These are phyloP conservation scores for Tuber microsphaerosporum DNA, from an alignment of 495 filamentous ascomycete genomes.

Conservation along the genomic window DNA sequence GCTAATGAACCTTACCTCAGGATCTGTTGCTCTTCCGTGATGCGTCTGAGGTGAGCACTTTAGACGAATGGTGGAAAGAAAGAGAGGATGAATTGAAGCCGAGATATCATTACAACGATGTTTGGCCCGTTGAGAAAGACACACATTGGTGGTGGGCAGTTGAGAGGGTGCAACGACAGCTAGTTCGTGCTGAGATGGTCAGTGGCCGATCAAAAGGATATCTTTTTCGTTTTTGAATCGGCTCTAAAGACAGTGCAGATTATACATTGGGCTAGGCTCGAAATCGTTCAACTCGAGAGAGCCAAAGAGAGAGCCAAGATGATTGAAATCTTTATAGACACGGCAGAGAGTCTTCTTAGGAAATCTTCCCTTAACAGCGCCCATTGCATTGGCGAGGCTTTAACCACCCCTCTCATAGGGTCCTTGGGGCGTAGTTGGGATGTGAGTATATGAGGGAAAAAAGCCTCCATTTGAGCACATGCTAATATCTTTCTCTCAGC, in stretches of 20 bases:
- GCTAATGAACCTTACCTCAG: slow-evolving; percentile 12
- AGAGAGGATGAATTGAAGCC: background rate
- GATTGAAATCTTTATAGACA: slow-evolving; percentile 23
- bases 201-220: background rate
- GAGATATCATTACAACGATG: background rate
- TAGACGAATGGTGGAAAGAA: slow-evolving; percentile 26
- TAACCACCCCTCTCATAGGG: slow-evolving; percentile 21
- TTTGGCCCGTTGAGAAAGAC: slow-evolving; percentile 1
- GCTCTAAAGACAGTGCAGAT: slow-evolving; percentile 17
- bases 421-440: slow-evolving; percentile 21
- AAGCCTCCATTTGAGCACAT: background rate
- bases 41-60: slow-evolving; percentile 26
- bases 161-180: slow-evolving; percentile 21
- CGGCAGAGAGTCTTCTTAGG: slow-evolving; percentile 20
- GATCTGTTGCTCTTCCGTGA: slow-evolving; percentile 32
- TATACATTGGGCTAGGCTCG: slow-evolving; percentile 27
- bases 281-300: slow-evolving; percentile 23
- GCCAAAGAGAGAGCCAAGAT: slow-evolving; percentile 13
- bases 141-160: slow-evolving; percentile 14
- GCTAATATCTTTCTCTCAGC: background rate
- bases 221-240: background rate
- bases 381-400: slow-evolving; percentile 23
- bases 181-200: slow-evolving; percentile 24
- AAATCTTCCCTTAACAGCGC: slow-evolving; percentile 26
- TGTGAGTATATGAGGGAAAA: slow-evolving; percentile 8